Conservation (phyloP, 352 stramenopile genomes). For the Aphanomyces euteiches region DNA sequence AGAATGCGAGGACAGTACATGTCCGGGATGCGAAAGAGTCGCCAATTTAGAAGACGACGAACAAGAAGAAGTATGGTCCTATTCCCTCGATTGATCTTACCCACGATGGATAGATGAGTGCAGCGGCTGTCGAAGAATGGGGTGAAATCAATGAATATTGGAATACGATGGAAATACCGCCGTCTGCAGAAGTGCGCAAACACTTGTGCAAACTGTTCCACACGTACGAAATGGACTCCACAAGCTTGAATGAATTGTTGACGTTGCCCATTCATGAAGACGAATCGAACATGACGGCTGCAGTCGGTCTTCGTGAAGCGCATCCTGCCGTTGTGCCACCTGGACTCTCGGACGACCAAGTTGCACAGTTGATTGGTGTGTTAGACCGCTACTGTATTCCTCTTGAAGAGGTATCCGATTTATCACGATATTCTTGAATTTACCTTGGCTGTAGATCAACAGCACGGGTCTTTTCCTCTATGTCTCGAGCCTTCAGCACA, state of each 20-base stretch:
- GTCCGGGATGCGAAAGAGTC: slow-evolving; percentile 4
- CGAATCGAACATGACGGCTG: slow-evolving; percentile 41
- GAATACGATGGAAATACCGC: neutral
- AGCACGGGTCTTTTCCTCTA: slow-evolving; percentile 69
- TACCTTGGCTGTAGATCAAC: neutral
- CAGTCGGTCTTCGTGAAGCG: slow-evolving; percentile 43
- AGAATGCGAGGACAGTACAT: slow-evolving; percentile 13
- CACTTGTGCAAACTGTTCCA: slow-evolving; percentile 25
- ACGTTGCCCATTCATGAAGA: neutral
- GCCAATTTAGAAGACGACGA: slow-evolving; percentile 1
- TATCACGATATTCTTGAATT: neutral
- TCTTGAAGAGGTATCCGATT: slow-evolving; percentile 58
- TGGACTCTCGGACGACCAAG: slow-evolving; percentile 52
- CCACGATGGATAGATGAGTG: neutral
- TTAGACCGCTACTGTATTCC: slow-evolving; percentile 75
- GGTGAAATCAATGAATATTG: slow-evolving; percentile 13
- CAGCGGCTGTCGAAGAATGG: slow-evolving; percentile 4
- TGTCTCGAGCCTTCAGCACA: slow-evolving; percentile 72
- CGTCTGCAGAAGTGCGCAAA: slow-evolving; percentile 10
- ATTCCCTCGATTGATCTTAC: neutral
- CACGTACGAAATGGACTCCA: slow-evolving; percentile 6
- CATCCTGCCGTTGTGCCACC: slow-evolving; percentile 52
- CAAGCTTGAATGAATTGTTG: neutral
- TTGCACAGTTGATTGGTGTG: slow-evolving; percentile 63
- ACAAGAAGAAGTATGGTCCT: slow-evolving; percentile 31